Base-by-base conservation (phyloP, 768 basidiomycete genomes). In the Hygrocybe coccinea region DNA sequence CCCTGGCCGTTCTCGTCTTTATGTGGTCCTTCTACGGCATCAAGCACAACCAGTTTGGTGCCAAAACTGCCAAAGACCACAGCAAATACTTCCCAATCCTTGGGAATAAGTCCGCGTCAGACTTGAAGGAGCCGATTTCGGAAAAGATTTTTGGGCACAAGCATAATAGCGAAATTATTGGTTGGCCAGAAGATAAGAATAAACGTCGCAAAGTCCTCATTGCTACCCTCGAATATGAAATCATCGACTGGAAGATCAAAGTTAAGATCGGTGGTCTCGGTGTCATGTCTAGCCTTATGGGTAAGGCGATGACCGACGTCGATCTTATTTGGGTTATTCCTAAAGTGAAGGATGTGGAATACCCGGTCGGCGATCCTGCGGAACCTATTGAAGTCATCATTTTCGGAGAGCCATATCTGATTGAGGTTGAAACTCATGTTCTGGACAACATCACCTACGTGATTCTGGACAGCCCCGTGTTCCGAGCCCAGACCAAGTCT, bases 241-340 rank as follows among this genome's bases (percentile, higher is more conserved):
- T 97, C 66, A 85, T 97, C 65, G 94, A 95, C 66, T 97, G 94
- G 93, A 95, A 95, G 72, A 72, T 95, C 59, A 97, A 97, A 72
- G 94, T 97, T 77, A 95, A 95, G 78, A 95, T 95, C 60, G 94
- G 94, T 74, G 94, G 94, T 71, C 79, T 97, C 17, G 94, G 94
- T 78, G 94, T 95, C 74, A 97, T 97, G 94, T 95, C 94, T 2
- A 87, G 87, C 70, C 76, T 97, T 35, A 97, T 97, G 94, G 94
- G 94, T 60, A 97, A 95, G 71, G 93, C 94, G 5, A 97, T 97
- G 94, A 90, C 89, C 46, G 94, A 97, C 66, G 94, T 95, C 52
- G 94, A 95, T 68, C 75, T 97, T 44, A 76, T 97, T 55, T 97
- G 94, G 94, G 86, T 97, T 48, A 67, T 95, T 15, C 94, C 94